Conservation (phyloP, 257 asterid species). For the Petunia secreta region DNA sequence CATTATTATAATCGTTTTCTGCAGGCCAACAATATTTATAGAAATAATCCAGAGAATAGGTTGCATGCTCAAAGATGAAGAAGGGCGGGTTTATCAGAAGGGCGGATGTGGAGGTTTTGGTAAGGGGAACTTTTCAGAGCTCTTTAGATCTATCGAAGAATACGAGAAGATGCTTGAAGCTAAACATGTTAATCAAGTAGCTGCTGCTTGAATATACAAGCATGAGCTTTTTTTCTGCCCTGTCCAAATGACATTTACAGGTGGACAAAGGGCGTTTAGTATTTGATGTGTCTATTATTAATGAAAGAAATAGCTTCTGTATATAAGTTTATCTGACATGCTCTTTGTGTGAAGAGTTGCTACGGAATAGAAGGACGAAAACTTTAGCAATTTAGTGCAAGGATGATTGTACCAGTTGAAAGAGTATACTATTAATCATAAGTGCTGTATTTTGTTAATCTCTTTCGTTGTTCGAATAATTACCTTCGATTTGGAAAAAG, state of each 20-base stretch:
- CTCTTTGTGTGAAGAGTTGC: not conserved
- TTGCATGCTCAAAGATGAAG: conserved; percentile 79
- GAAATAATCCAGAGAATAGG: conserved; percentile 95
- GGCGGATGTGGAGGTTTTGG: conserved; percentile 99
- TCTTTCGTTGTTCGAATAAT: no score
- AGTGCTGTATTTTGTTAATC: not conserved
- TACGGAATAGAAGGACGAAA: not conserved
- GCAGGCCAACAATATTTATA: conserved; percentile 87
- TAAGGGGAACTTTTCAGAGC: conserved; percentile 92
- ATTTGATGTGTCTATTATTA: not conserved
- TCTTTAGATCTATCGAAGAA: conserved; percentile 87
- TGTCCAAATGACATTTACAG: not conserved
- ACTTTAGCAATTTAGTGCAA: not conserved
- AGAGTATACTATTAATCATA: not conserved
- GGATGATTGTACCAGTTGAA: not conserved
- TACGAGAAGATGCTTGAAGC: conserved; percentile 88
- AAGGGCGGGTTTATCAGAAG: conserved; percentile 77
- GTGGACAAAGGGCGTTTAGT: not conserved
- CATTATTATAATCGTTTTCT: conserved; percentile 16
- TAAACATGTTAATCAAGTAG: conserved; percentile 45
- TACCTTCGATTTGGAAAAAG: no score
- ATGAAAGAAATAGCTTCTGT: not conserved
- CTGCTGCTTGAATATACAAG: conserved; percentile 31
- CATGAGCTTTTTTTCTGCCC: not conserved
- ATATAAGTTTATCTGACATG: not conserved